Percentiles rank a stretch among this genome's conserved stretches.
Conservation (phyloP, 2,329 filamentous ascomycete genomes). For the Fusarium devonianum region DNA sequence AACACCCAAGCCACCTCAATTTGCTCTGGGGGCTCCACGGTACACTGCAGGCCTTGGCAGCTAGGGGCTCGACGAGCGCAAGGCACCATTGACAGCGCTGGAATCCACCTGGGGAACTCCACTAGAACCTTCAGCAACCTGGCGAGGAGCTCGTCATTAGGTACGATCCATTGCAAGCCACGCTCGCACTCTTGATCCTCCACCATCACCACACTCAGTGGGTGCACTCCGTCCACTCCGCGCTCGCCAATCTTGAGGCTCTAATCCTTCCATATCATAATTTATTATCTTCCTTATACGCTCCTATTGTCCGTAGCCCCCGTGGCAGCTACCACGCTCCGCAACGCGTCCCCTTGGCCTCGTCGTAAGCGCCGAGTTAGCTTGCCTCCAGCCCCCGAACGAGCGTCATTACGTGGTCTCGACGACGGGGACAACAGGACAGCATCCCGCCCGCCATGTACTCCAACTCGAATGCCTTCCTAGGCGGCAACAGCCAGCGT, state of each 20-base stretch:
- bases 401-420: slow-evolving; percentile 26
- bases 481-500: slow-evolving; percentile 79
- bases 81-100: slow-evolving; percentile 7
- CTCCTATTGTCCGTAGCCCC: slow-evolving; percentile 8
- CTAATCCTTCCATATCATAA: slow-evolving; percentile 32
- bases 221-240: slow-evolving; percentile 22
- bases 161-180: slow-evolving; percentile 24
- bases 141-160: slow-evolving; percentile 25
- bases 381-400: slow-evolving; percentile 21
- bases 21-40: slow-evolving; percentile 23
- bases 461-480: slow-evolving; percentile 84
- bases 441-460: slow-evolving; percentile 68
- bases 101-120: slow-evolving; percentile 23
- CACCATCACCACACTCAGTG: slow-evolving; percentile 26
- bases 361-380: slow-evolving; percentile 32
- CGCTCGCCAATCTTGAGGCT: slow-evolving; percentile 23
- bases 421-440: slow-evolving; percentile 12
- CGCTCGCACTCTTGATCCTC: slow-evolving; percentile 22
- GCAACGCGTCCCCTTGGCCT: slow-evolving; percentile 1
- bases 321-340: slow-evolving; percentile 21
- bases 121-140: slow-evolving; percentile 25
- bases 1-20: slow-evolving; percentile 32
- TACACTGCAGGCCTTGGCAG: slow-evolving; percentile 10
- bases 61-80: background rate
- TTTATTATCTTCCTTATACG: slow-evolving; percentile 24